A percentile compares a stretch with the other conserved stretches of the same genome.
These are phyloP conservation scores for Mimosa pudica DNA, from an alignment of 306 rosid genomes.

Conservation along the genomic window DNA sequence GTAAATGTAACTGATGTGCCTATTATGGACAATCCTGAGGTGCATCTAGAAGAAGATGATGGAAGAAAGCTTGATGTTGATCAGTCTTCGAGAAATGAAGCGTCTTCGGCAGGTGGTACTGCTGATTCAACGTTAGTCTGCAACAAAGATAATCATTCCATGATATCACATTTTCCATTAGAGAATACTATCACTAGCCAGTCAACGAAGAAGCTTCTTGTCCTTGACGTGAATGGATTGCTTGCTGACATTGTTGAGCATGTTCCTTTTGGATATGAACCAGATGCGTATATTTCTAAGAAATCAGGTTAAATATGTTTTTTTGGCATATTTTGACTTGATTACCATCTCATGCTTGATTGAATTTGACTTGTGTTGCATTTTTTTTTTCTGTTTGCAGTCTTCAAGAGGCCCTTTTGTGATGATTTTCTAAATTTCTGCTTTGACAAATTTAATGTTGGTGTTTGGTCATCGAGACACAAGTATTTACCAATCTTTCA, in stretches of 20 bases:
- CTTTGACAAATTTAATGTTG: slow-evolving; percentile 82
- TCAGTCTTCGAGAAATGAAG: slow-evolving; percentile 32
- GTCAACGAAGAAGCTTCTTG: slow-evolving; percentile 78
- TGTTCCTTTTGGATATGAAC: slow-evolving; percentile 32
- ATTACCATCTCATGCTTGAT: slow-evolving; percentile 28
- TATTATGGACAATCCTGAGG: slow-evolving; percentile 27
- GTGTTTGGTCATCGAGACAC: slow-evolving; percentile 90
- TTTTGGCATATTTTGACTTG: slow-evolving; percentile 25
- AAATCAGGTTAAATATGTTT: slow-evolving; percentile 52
- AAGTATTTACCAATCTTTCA: slow-evolving; percentile 56
- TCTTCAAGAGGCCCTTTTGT: slow-evolving; percentile 89
- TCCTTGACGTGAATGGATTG: slow-evolving; percentile 90
- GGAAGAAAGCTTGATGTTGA: slow-evolving; percentile 29
- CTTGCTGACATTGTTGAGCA: slow-evolving; percentile 71
- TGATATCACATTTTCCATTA: slow-evolving; percentile 36
- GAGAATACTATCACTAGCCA: slow-evolving; percentile 37
- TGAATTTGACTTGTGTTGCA: slow-evolving; percentile 27
- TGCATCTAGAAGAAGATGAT: slow-evolving; percentile 38
- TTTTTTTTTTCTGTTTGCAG: slow-evolving; percentile 46
- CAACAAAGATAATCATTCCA: slow-evolving; percentile 38
- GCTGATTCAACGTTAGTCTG: slow-evolving; percentile 38
- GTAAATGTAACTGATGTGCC: slow-evolving; percentile 19
- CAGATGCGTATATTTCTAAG: slow-evolving; percentile 41
- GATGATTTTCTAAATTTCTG: slow-evolving; percentile 77
- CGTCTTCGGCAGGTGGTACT: slow-evolving; percentile 28